Evolutionary conservation across 371 early-diverging fungal species (phyloP), one percentile per base, ranked within the genome.

Genomic region (Rhizopus stolonifer): DNA sequence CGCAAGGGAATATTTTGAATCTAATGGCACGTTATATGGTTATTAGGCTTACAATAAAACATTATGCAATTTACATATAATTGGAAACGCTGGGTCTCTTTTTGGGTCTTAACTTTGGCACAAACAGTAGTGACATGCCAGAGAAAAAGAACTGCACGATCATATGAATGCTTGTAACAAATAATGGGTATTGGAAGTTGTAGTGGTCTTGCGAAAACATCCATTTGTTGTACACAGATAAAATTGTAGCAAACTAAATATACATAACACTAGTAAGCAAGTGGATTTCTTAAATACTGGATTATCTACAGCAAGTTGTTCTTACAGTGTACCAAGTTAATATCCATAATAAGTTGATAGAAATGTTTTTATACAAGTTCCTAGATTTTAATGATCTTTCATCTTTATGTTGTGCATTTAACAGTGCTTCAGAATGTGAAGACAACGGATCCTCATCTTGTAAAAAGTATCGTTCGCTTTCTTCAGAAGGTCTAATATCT

Each of bases 151-250:
- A 87, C 52, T 89, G 89, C 3, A 84, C 84, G 19, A 85, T 70
- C 87, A 87, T 87, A 46, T 89, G 88, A 11, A 88, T 60, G 49
- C 81, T 79, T 40, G 90, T 84, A 17, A 88, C 88, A 63, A 92
- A 87, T 4, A 94, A 72, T 26, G 93, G 93, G 53, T 83, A 91
- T 44, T 69, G 78, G 62, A 94, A 91, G 62, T 86, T 80, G 60
- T 87, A 81, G 58, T 88, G 83, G 1, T 79, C 70, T 24, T 72
- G 67, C 36, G 90, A 86, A 70, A 93, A 91, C 64, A 93, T 80
- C 91, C 90, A 91, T 60, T 89, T 92, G 83, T 94, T 94, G 75
- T 90, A 93, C 8, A 92, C 76, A 13, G 86, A 85, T 33, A 94
- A 71, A 8, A 81, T 63, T 1, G 89, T 84, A 0, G 95, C 75